These are phyloP conservation scores for Planoprotostelium fungivorum DNA, from an alignment of 78 protist genomes.

Conservation along the genomic window DNA sequence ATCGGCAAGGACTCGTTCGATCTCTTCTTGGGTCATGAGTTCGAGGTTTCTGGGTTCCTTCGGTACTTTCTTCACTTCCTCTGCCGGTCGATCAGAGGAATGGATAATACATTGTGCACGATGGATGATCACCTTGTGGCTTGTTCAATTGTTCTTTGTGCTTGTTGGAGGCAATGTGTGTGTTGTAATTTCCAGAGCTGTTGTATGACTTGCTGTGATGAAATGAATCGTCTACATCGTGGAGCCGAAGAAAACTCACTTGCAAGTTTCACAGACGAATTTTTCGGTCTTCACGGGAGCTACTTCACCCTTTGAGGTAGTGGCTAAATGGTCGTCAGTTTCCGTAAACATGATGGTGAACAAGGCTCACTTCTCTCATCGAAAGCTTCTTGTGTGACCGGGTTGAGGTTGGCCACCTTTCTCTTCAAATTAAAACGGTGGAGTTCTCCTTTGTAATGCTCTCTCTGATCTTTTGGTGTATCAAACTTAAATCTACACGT, in stretches of 20 bases:
- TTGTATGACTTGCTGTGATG: neutral
- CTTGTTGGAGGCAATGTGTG: conserved; percentile 69
- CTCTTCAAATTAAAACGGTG: conserved; percentile 83
- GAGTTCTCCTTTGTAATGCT: conserved; percentile 69
- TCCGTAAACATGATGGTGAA: neutral
- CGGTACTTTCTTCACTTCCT: too few relatives aligned
- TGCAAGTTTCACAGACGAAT: neutral
- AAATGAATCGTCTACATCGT: neutral
- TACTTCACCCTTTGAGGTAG: too few relatives aligned
- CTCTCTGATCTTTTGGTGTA: conserved; percentile 48
- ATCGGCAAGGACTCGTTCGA: neutral
- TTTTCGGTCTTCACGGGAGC: too few relatives aligned
- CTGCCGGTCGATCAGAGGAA: too few relatives aligned
- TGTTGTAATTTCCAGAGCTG: conserved; percentile 9
- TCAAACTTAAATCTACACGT: conserved; percentile 61
- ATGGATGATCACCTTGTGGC: neutral
- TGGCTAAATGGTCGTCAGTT: too few relatives aligned
- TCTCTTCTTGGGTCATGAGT: neutral
- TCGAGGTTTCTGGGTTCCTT: neutral
- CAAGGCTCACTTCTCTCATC: conserved; percentile 15
- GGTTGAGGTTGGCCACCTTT: conserved; percentile 67
- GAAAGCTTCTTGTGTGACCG: conserved; percentile 50
- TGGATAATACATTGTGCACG: too few relatives aligned
- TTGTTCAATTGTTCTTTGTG: conserved; percentile 47
- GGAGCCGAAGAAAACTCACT: neutral